These are phyloP conservation scores for Allium cepa DNA, from an alignment of 106 monocot genomes.

Conservation along the genomic window DNA sequence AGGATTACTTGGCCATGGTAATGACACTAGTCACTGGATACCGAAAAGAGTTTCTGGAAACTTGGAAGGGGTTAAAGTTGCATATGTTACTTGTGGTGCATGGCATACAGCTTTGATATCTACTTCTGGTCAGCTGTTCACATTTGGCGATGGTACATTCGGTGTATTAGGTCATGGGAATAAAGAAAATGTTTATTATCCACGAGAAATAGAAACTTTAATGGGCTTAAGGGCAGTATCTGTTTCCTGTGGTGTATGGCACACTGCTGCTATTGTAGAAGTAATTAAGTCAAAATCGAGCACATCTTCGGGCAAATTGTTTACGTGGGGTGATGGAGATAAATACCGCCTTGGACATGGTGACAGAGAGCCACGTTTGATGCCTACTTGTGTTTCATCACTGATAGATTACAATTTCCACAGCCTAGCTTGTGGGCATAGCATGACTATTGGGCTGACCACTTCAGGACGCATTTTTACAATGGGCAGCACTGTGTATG, in stretches of 20 bases:
- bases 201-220: conserved; percentile 78
- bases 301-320: conserved; percentile 65
- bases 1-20: conserved; percentile 80
- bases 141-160: conserved; percentile 93
- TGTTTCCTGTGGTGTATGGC: conserved; percentile 93
- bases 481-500: conserved; percentile 87
- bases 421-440: conserved; percentile 74
- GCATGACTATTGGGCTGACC: conserved; percentile 74
- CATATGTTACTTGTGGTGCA: conserved; percentile 75
- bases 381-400: conserved; percentile 81
- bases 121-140: conserved; percentile 63
- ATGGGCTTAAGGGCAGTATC: conserved; percentile 67
- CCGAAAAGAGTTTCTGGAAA: conserved; percentile 72
- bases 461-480: conserved; percentile 62
- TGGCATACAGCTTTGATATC: conserved; percentile 93
- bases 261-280: conserved; percentile 79
- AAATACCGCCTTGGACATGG: conserved; percentile 89
- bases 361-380: conserved; percentile 67
- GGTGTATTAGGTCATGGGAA: conserved; percentile 87
- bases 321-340: conserved; percentile 98
- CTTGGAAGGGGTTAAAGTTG: conserved; percentile 61
- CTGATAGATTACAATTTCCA: conserved; percentile 81
- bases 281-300: conserved; percentile 59
- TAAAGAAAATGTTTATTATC: conserved; percentile 42
- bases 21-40: conserved; percentile 69